Base-by-base conservation (phyloP, 345 rosid species). In the Hibiscus mutabilis region DNA sequence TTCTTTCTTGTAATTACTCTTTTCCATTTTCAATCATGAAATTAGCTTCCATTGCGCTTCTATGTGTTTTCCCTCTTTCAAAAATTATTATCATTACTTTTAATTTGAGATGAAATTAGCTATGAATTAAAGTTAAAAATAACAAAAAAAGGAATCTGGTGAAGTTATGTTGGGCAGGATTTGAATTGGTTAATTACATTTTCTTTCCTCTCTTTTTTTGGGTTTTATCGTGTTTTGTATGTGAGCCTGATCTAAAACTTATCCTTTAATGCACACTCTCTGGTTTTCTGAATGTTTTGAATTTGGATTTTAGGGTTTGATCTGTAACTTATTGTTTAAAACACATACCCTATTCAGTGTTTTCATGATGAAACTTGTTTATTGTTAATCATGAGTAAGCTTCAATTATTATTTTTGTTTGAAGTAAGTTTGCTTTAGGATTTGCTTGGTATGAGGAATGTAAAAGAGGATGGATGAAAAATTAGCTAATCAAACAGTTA, bases 261-360 rank as follows among this genome's bases (percentile, higher is more conserved):
- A 27, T 4, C 25, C 42, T 49, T 63, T n/a, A 29, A 29, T 46
- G 25, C 11, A 21, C 8, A 11, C n/a, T 67, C 61, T 61, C 16
- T 5, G 25, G 25, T 14, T 1, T 66, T 55, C 37, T 75, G 4
- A 33, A 13, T 14, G 64, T 68, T 35, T 55, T 6, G 25, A 4
- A 11, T 18, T 63, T 11, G 47, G 49, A 12, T 58, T 40, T n/a
- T 7, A 83, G 88, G 97, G 84, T 13, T 89, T 44, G 92, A 88
- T 85, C 37, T 59, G 0, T 12, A 60, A 29, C 21, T 31, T 60
- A 29, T 60, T 35, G 46, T 18, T 62, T 9, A 18, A 40, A 40
- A 40, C 44, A 29, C 6, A n/a, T 27, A 2, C 12, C 64, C 11
- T 29, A 15, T 60, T 60, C 13, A 4, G 18, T 31, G 7, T 49